Conservation (phyloP, 768 basidiomycete species). For the Suillus cothurnatus region DNA sequence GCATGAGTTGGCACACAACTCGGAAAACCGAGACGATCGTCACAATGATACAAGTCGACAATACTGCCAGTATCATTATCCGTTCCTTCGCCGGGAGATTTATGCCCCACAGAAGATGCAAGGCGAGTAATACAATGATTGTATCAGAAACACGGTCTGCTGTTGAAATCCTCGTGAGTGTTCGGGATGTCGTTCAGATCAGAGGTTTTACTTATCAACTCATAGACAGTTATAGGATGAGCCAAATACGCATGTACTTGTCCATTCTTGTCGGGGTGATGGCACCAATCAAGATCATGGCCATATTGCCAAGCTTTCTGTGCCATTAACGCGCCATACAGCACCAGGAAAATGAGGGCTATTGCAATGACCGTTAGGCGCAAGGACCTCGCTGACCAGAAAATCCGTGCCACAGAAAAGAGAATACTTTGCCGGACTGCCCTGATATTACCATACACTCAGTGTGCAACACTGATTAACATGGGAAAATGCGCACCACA, state of each 20-base stretch:
- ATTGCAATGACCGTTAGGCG: constrained; percentile 11
- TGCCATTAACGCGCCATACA: constrained; percentile 6
- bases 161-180: constrained; percentile 17
- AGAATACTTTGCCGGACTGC: constrained; percentile 23
- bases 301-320: constrained; percentile 12
- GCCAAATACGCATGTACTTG: not conserved
- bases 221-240: not conserved
- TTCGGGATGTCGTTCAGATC: not conserved
- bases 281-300: not conserved
- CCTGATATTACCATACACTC: constrained; percentile 11
- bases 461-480: not conserved
- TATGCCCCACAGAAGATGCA: constrained; percentile 47
- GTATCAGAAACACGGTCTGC: constrained; percentile 51
- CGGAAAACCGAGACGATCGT: constrained; percentile 48
- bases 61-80: constrained; percentile 45
- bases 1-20: constrained; percentile 41
- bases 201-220: constrained; percentile 11
- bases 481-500: constrained; percentile 18
- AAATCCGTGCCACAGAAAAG: constrained; percentile 20
- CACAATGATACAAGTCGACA: constrained; percentile 56
- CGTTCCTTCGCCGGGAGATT: constrained; percentile 42
- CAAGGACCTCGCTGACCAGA: constrained; percentile 15
- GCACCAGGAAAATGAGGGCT: constrained; percentile 12
- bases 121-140: constrained; percentile 47
- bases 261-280: not conserved